phyloP scores from a whole-genome alignment of 148 eudicot genomes.

The Suaeda aralocaspica region DNA sequence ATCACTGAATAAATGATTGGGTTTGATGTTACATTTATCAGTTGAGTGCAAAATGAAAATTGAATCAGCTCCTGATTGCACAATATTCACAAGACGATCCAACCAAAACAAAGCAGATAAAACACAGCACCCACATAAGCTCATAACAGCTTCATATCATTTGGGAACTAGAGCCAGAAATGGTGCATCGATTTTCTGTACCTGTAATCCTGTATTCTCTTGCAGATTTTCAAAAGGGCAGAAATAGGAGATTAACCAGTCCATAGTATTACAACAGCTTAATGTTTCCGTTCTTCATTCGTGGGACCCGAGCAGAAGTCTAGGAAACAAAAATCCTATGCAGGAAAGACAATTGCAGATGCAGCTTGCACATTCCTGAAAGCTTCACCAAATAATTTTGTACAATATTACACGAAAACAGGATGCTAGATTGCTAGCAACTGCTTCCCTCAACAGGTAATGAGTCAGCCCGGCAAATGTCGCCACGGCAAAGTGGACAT shows the following conservation, averaged over 20 bases:
- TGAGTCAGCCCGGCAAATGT: slow-evolving; percentile 51
- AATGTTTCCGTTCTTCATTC: slow-evolving; percentile 5
- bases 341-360: slow-evolving; percentile 14
- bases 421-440: slow-evolving; percentile 7
- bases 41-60: slow-evolving; percentile 18
- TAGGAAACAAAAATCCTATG: slow-evolving; percentile 1
- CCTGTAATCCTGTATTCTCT: background rate
- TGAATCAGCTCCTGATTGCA: slow-evolving; percentile 24
- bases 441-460: slow-evolving; percentile 28
- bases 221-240: background rate
- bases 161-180: background rate
- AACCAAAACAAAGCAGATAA: slow-evolving; percentile 14
- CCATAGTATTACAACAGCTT: background rate
- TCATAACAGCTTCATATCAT: background rate
- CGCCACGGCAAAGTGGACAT: slow-evolving; percentile 84
- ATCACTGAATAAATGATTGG: slow-evolving; percentile 8
- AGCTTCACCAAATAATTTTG: slow-evolving; percentile 18
- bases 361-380: slow-evolving; percentile 3
- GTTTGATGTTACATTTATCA: slow-evolving; percentile 14
- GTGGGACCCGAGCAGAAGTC: background rate
- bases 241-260: background rate
- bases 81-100: slow-evolving; percentile 28
- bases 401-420: slow-evolving; percentile 11
- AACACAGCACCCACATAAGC: background rate
- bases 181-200: background rate